Evolutionary conservation across 83 land plant species (phyloP), one percentile per base, ranked within the genome.

Genomic region (Picea abies): DNA sequence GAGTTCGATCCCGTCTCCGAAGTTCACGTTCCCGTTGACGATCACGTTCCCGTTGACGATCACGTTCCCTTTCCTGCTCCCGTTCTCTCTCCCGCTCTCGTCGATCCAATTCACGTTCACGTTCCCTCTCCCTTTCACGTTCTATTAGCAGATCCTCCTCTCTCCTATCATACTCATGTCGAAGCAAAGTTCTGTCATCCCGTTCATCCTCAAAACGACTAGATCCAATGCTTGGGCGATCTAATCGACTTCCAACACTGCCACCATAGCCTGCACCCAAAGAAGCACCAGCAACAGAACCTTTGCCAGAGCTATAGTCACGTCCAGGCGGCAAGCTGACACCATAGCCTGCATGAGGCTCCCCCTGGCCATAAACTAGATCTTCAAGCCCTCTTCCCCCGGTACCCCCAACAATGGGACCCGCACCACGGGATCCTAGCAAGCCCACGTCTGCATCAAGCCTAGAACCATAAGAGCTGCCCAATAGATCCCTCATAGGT

Each of bases 261-360:
- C 85, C 79, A 62, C 86, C 64, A 82, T 88, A 91, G 37, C 89
- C 90, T 17, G 81, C 66, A 1, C 88, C 94, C 78, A 85, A 83
- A 8, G 88, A 69, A 58, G 87, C 23, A 41, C 78, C 22, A 0
- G 75, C 88, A 65, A 64, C 67, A 63, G 88, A 82, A 62, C 90
- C 93, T 79, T 91, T 93, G 16, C 88, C 92, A 63, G 91, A 39
- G 15, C 66, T 84, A 84, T 94, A 94, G 72, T 94, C 94, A 23
- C 96, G 90, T 37, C 96, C 96, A 83, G 94, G 92, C 35, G 96
- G 96, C 78, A 92, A 79, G 66, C 92, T 85, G 19, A 94, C 94
- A 70, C 95, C 95, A 85, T 93, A 93, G 22, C 88, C 90, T 32
- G 90, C 84, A 73, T 82, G 84, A 56, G 90, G 77, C 60, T 90